Evolutionary conservation across 169 alveolate genomes (phyloP).

Genomic region (Amoebophrya sp.): DNA sequence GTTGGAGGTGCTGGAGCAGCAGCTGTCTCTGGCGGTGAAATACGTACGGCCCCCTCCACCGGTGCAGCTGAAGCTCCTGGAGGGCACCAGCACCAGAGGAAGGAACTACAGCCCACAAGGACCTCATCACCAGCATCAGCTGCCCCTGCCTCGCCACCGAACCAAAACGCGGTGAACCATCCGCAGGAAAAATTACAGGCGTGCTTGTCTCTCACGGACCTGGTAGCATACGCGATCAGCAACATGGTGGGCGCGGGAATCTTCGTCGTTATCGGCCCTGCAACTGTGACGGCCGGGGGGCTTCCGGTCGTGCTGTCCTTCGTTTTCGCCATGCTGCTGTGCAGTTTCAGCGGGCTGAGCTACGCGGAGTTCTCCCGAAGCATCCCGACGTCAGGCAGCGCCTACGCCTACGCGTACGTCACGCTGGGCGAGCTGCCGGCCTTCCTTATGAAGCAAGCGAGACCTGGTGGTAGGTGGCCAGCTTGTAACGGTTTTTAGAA

Average conservation of each 20-base stretch:
- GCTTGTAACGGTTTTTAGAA: no score
- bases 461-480: no score
- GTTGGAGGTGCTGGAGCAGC: no score
- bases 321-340: neutral
- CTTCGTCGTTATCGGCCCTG: neutral
- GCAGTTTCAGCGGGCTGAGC: neutral
- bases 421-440: neutral
- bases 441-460: neutral
- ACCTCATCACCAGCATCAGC: no score
- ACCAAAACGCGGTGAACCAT: no score
- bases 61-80: no score
- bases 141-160: no score
- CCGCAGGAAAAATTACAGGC: no score
- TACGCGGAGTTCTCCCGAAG: neutral
- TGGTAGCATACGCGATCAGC: neutral
- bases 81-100: no score
- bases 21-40: no score
- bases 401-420: neutral
- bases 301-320: neutral
- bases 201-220: neutral
- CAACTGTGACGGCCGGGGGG: neutral
- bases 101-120: no score
- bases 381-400: neutral
- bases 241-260: neutral
- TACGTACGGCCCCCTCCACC: no score